A percentile compares a stretch with the other conserved stretches of the same genome.
These are phyloP conservation scores for Grosmannia serpens DNA, from an alignment of 2,329 filamentous ascomycete species.

Conservation along the genomic window DNA sequence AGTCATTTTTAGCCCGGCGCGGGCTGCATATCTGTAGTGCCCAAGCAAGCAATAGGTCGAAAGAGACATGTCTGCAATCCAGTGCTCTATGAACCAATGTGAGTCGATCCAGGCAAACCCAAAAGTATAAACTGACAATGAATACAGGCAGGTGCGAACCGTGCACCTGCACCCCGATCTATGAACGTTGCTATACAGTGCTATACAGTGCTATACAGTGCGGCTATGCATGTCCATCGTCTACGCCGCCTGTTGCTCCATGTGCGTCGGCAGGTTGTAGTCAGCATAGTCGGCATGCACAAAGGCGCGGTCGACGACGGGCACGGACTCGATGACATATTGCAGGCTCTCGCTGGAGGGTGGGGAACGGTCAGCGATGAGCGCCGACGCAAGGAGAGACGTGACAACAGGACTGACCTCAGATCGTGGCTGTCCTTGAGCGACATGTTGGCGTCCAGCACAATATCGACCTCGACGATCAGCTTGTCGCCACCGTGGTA, in stretches of 20 bases:
- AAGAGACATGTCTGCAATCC: too few species aligned
- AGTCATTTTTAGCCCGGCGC: too few species aligned
- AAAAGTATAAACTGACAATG: neutral
- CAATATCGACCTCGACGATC: constrained; percentile 72
- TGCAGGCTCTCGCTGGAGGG: constrained; percentile 55
- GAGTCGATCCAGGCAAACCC: neutral
- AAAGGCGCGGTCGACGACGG: constrained; percentile 63
- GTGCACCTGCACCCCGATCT: neutral
- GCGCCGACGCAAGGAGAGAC: neutral
- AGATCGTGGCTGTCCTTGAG: constrained; percentile 75
- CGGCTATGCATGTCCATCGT: neutral
- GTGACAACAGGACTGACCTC: constrained; percentile 22
- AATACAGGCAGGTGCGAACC: neutral
- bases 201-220: neutral
- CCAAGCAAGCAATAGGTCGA: too few species aligned
- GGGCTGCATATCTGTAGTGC: too few species aligned
- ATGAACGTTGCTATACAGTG: neutral
- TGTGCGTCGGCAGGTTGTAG: constrained; percentile 50
- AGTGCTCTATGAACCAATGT: too few species aligned
- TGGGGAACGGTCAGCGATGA: neutral
- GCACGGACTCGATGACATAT: constrained; percentile 75
- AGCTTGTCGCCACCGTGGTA: constrained; percentile 81
- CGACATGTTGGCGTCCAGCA: constrained; percentile 64
- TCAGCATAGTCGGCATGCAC: constrained; percentile 55
- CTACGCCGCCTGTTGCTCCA: constrained; percentile 28